A percentile compares a stretch with the other conserved stretches of the same genome.
Evolutionary conservation across 2,329 filamentous ascomycete genomes (phyloP).

Genomic region (Aspergillus fumigatus): DNA sequence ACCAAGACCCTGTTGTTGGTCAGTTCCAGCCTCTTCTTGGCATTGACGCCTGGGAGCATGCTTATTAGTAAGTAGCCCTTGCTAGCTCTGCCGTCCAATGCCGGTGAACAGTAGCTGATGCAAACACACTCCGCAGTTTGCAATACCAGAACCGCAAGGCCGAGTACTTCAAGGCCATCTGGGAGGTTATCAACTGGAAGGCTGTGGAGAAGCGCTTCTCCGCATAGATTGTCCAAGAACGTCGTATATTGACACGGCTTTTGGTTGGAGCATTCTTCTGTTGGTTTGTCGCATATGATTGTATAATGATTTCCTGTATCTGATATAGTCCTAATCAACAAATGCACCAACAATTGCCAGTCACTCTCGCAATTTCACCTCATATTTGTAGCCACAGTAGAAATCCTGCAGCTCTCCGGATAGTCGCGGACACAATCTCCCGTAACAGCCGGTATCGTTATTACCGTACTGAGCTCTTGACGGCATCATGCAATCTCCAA

Average conservation of each 20-base stretch:
- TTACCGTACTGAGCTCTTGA: not conserved
- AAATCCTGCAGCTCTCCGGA: slow-evolving; percentile 2
- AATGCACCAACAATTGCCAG: not conserved
- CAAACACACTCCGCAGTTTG: slow-evolving; percentile 46
- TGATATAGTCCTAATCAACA: slow-evolving; percentile 6
- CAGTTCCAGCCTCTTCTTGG: slow-evolving; percentile 78
- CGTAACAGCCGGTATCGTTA: not conserved
- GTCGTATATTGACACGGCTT: slow-evolving; percentile 11
- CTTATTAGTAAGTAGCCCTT: slow-evolving; percentile 64
- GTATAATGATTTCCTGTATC: slow-evolving; percentile 5
- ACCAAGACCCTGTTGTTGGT: slow-evolving; percentile 85
- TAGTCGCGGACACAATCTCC: not conserved
- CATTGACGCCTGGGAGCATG: slow-evolving; percentile 94
- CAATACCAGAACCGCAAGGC: slow-evolving; percentile 97
- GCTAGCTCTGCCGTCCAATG: not conserved
- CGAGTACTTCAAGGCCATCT: slow-evolving; percentile 89
- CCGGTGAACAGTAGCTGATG: slow-evolving; percentile 14
- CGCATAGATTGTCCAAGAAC: slow-evolving; percentile 34
- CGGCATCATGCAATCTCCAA: not conserved
- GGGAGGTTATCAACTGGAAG: slow-evolving; percentile 97
- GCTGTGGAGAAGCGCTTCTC: slow-evolving; percentile 71
- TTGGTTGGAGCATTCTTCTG: slow-evolving; percentile 8
- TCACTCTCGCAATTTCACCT: not conserved
- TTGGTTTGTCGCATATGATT: slow-evolving; percentile 2
- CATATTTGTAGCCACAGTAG: not conserved